phyloP scores from a whole-genome alignment of 495 filamentous ascomycete genomes.

The Venustampulla echinocandica region DNA sequence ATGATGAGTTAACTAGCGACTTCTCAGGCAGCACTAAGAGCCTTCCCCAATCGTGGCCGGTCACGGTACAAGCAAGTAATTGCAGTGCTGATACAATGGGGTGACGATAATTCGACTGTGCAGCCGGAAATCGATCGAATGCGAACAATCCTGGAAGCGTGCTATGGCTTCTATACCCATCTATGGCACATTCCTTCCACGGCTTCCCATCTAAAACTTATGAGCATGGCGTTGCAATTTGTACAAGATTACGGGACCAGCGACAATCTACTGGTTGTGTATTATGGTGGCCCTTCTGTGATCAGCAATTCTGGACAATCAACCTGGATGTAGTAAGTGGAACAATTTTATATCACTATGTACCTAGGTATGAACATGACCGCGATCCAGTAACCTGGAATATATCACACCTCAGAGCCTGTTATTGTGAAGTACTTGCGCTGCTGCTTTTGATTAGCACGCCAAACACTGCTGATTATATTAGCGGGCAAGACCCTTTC shows the following conservation, averaged over 20 bases:
- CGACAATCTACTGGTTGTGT: constrained; percentile 43
- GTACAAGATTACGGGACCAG: constrained; percentile 40
- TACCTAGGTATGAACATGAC: too few species aligned
- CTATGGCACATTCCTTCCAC: constrained; percentile 42
- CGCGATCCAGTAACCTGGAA: too few species aligned
- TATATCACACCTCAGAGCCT: too few species aligned
- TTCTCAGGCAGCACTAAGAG: constrained; percentile 37
- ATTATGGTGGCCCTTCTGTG: constrained; percentile 45
- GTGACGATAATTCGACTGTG: constrained; percentile 44
- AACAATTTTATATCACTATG: too few species aligned
- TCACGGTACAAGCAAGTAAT: constrained; percentile 44
- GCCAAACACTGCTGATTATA: neutral
- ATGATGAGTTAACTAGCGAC: too few species aligned
- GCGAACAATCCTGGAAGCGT: constrained; percentile 40
- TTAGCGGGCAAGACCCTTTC: constrained; percentile 24
- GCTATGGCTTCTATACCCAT: constrained; percentile 36
- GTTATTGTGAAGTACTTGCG: too few species aligned
- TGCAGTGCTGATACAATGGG: constrained; percentile 45
- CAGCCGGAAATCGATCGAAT: constrained; percentile 42
- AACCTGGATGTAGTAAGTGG: constrained; percentile 44
- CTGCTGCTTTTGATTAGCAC: too few species aligned
- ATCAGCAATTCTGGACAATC: constrained; percentile 44
- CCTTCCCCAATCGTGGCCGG: constrained; percentile 38
- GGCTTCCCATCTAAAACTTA: constrained; percentile 40
- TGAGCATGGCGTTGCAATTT: constrained; percentile 39